These are phyloP conservation scores for Teunomyces atbi DNA, from an alignment of 805 yeast species.

Conservation along the genomic window DNA sequence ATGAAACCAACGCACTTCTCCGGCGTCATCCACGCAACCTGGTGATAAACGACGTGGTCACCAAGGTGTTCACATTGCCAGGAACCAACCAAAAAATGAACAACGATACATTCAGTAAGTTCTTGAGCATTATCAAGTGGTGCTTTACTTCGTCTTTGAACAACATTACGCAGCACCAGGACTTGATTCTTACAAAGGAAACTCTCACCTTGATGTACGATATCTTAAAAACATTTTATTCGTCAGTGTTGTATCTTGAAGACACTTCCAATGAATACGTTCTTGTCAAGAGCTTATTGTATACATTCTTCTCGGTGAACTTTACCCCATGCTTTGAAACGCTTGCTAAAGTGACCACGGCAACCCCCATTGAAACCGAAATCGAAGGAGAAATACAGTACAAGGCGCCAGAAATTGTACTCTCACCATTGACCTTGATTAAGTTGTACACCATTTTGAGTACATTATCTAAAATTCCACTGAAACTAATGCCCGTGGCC, in stretches of 20 bases:
- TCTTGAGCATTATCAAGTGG: constrained; percentile 18
- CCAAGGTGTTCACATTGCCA: constrained; percentile 19
- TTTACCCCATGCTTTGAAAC: constrained; percentile 17
- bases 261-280: constrained; percentile 15
- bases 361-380: not conserved
- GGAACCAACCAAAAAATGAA: constrained; percentile 13
- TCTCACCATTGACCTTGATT: constrained; percentile 27
- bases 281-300: constrained; percentile 22
- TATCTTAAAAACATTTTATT: constrained; percentile 20
- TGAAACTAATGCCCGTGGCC: constrained; percentile 17
- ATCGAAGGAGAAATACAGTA: constrained; percentile 3
- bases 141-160: constrained; percentile 15
- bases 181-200: constrained; percentile 24
- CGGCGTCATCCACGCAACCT: not conserved
- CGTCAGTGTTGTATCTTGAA: constrained; percentile 13
- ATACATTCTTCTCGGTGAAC: constrained; percentile 22
- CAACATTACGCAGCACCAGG: constrained; percentile 11
- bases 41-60: constrained; percentile 11
- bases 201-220: constrained; percentile 24
- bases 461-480: constrained; percentile 25
- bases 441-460: constrained; percentile 24
- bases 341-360: constrained; percentile 16
- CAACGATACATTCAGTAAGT: constrained; percentile 12
- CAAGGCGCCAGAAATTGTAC: constrained; percentile 18
- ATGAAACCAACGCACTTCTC: constrained; percentile 7